Percentiles rank a stretch among this genome's conserved stretches.
Evolutionary conservation across 2,329 filamentous ascomycete species (phyloP).

Genomic region (Eurotiales sp.): DNA sequence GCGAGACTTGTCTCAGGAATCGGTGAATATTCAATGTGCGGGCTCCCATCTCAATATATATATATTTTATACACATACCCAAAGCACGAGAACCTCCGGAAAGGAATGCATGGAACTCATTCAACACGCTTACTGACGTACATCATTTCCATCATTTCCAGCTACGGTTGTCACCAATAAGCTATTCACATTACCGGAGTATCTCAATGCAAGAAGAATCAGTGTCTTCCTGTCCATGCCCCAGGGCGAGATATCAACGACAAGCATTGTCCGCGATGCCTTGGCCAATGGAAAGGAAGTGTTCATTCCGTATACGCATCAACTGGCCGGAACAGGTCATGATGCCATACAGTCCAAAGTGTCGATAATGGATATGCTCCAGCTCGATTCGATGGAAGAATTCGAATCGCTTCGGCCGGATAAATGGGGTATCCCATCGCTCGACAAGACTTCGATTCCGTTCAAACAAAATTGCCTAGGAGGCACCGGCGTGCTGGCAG

Average conservation of each 20-base stretch:
- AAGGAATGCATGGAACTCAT: too few species aligned
- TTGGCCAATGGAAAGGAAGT: slow-evolving; percentile 74
- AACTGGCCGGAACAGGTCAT: slow-evolving; percentile 35
- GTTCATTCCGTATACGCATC: slow-evolving; percentile 86
- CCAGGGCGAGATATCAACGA: slow-evolving; percentile 77
- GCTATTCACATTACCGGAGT: slow-evolving; percentile 67
- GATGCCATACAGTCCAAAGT: slow-evolving; percentile 42
- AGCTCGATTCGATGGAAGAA: slow-evolving; percentile 67
- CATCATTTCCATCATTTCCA: slow-evolving; percentile 33
- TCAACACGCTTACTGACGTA: too few species aligned
- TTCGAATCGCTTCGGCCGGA: slow-evolving; percentile 74
- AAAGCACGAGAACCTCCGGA: too few species aligned
- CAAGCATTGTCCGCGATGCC: slow-evolving; percentile 75
- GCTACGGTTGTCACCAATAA: slow-evolving; percentile 62
- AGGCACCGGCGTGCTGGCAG: slow-evolving; percentile 45
- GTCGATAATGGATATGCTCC: slow-evolving; percentile 94
- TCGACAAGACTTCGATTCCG: slow-evolving; percentile 62
- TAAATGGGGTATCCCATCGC: slow-evolving; percentile 91
- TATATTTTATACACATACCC: too few species aligned
- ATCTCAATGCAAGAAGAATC: slow-evolving; percentile 68
- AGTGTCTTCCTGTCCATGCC: slow-evolving; percentile 95
- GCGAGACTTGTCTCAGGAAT: slow-evolving; percentile 57
- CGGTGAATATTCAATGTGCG: slow-evolving; percentile 68
- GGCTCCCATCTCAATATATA: slow-evolving; percentile 12
- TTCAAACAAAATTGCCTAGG: slow-evolving; percentile 71